A percentile compares a stretch with the other conserved stretches of the same genome.
phyloP scores from a whole-genome alignment of 306 rosid genomes.

The Cucurbita argyrosperma region DNA sequence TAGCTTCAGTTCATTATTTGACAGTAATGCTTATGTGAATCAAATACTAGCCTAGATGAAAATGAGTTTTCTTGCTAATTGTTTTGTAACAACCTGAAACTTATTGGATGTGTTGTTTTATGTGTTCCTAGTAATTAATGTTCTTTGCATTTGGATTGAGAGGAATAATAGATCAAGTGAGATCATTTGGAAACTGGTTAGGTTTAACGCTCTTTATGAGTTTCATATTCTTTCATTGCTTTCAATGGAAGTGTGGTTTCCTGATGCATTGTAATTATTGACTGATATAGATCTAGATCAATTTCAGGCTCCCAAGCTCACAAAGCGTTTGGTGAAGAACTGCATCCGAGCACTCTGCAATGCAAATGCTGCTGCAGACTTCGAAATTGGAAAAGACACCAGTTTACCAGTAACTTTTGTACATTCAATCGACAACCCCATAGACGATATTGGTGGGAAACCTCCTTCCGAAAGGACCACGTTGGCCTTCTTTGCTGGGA shows the following conservation, averaged over 20 bases:
- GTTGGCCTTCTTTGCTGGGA: conserved; percentile 68
- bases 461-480: conserved; percentile 45
- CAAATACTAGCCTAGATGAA: background rate
- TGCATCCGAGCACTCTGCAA: conserved; percentile 75
- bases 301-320: conserved; percentile 58
- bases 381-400: conserved; percentile 64
- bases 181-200: background rate
- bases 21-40: background rate
- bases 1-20: background rate
- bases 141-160: background rate
- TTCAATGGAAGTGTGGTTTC: background rate
- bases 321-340: conserved; percentile 35
- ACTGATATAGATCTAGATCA: background rate
- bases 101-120: background rate
- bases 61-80: background rate
- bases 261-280: background rate
- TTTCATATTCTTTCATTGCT: background rate
- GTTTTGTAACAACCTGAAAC: background rate
- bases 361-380: conserved; percentile 50
- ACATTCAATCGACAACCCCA: conserved; percentile 40
- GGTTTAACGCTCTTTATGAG: background rate
- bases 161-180: background rate
- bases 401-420: conserved; percentile 61
- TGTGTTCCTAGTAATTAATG: background rate
- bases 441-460: conserved; percentile 31